A percentile compares a stretch with the other conserved stretches of the same genome.
Evolutionary conservation across 75 land plant genomes (phyloP).

Genomic region (Sequoiadendron giganteum): DNA sequence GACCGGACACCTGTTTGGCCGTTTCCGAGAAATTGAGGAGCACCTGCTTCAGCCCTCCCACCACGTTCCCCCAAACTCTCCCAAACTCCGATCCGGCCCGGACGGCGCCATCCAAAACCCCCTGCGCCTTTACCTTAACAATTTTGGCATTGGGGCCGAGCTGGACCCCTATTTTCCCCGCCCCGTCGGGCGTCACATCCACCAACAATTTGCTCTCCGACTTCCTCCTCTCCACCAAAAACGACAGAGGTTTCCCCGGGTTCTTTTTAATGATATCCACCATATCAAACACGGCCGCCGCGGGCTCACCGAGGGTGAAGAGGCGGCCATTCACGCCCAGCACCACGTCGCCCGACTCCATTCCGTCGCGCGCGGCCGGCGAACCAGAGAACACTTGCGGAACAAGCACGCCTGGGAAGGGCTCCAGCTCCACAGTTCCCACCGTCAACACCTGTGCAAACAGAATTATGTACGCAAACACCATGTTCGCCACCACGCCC

Average conservation of each 20-base stretch:
- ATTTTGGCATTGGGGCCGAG: slow-evolving; percentile 68
- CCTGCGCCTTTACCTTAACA: slow-evolving; percentile 43
- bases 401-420: slow-evolving; percentile 76
- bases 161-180: slow-evolving; percentile 91
- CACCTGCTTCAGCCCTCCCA: slow-evolving; percentile 75
- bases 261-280: slow-evolving; percentile 73
- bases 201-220: slow-evolving; percentile 14
- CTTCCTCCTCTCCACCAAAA: slow-evolving; percentile 48
- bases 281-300: slow-evolving; percentile 50
- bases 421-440: slow-evolving; percentile 75
- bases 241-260: slow-evolving; percentile 40
- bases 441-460: slow-evolving; percentile 68
- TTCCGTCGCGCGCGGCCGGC: slow-evolving; percentile 75
- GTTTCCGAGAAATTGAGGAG: slow-evolving; percentile 80
- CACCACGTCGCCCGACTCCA: slow-evolving; percentile 81
- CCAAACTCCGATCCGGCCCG: slow-evolving; percentile 64
- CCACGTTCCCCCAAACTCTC: slow-evolving; percentile 53
- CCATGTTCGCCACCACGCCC: slow-evolving; percentile 85
- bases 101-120: slow-evolving; percentile 49
- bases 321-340: slow-evolving; percentile 43
- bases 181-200: slow-evolving; percentile 76
- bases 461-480: slow-evolving; percentile 81
- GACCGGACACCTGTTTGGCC: slow-evolving; percentile 86
- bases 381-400: slow-evolving; percentile 77
- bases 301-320: slow-evolving; percentile 32